Evolutionary conservation across 2,329 filamentous ascomycete species (phyloP), one percentile per base, ranked within the genome.

Genomic region (Exophiala sp.): DNA sequence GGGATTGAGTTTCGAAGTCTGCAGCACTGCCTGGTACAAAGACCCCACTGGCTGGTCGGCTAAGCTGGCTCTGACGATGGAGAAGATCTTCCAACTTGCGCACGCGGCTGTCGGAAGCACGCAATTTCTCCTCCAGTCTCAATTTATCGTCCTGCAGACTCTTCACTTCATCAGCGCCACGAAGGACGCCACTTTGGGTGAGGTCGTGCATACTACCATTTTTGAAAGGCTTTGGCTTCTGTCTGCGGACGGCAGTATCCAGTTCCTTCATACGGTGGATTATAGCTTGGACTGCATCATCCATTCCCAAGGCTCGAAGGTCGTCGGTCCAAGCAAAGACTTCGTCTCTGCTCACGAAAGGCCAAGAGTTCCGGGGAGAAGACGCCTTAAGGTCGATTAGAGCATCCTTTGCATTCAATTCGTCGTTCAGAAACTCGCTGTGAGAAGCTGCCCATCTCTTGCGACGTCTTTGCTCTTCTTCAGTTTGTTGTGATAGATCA

Each of bases 141-240:
- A 76, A 71, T 65, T 95, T 96, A 56, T 96, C 91, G 12, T 90
- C 88, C 67, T 88, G 88, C n/a, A 97, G 71, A 60, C 77, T 87
- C 66, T 79, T 80, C 33, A 88, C 79, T 58, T 91, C 76, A 59
- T 96, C 91, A n/a, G 89, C 91, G 36, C 89, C 85, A 11, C 95
- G 82, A 64, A 96, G 74, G 8, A 96, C 79, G 1, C 90, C 92
- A 61, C 89, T 95, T 65, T 87, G 84, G n/a, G 90, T 90, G 57
- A 96, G 80, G 68, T 97, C 94, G 65, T 96, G 91, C 35, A 97
- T 82, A 66, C 94, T 97, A 12, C 94, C 94, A 66, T 95, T 94
- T 68, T 96, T 96, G 76, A 99, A 97, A 5, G 94, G 83, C 53
- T 90, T 84, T 70, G 90, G 91, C 57, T 86, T 83, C 67, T 95